Evolutionary conservation across 495 filamentous ascomycete species (phyloP).

Genomic region (Trichoderma asperelloides): DNA sequence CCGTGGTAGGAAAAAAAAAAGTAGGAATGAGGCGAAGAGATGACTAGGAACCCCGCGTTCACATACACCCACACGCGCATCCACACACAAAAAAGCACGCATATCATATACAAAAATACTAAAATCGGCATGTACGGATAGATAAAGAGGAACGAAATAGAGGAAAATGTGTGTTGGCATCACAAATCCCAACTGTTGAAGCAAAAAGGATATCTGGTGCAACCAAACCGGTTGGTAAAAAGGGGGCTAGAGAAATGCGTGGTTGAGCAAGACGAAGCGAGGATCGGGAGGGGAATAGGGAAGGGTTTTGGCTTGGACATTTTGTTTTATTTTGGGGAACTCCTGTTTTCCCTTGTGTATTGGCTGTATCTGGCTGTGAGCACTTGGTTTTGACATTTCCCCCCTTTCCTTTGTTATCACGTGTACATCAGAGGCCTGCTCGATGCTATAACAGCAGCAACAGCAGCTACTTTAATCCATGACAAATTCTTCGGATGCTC

Average conservation of each 20-base stretch:
- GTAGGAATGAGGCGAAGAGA: background rate
- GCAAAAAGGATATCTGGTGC: background rate
- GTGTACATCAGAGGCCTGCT: conserved; percentile 1
- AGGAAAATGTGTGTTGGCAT: background rate
- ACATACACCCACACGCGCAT: background rate
- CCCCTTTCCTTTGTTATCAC: background rate
- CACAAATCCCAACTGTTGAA: background rate
- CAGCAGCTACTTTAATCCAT: conserved; percentile 5
- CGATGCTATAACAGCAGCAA: background rate
- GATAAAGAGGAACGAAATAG: conserved; percentile 4
- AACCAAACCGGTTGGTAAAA: background rate
- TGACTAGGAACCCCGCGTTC: background rate
- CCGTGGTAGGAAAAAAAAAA: background rate
- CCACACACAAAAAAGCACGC: background rate
- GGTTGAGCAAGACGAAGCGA: background rate
- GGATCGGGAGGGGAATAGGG: background rate
- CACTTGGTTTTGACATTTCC: background rate
- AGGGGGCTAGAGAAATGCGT: background rate
- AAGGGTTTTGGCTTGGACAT: background rate
- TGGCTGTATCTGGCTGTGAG: background rate
- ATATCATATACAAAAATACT: background rate
- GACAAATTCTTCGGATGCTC: background rate
- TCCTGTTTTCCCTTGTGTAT: background rate
- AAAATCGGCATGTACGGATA: conserved; percentile 7
- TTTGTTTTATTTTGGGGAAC: background rate